Conservation (phyloP, 768 basidiomycete species). For the Rubroboletus pulcherrimus region DNA sequence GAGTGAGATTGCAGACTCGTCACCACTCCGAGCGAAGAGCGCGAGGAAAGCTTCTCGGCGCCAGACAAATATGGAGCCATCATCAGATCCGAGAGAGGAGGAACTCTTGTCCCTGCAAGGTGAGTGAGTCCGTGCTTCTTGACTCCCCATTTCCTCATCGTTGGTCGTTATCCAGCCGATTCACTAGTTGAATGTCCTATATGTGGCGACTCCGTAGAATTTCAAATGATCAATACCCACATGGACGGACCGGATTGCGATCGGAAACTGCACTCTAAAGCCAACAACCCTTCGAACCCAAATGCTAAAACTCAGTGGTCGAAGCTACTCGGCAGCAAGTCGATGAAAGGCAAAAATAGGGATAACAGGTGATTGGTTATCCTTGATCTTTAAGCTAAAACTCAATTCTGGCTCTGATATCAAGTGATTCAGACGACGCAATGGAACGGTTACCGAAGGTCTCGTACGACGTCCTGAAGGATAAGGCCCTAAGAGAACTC, state of each 20-base stretch:
- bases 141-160: not conserved
- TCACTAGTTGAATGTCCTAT: constrained; percentile 56
- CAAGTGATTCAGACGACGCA: constrained; percentile 31
- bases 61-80: constrained; percentile 19
- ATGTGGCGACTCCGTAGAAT: constrained; percentile 47
- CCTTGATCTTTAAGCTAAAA: not conserved
- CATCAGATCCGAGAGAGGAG: constrained; percentile 33
- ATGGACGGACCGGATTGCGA: constrained; percentile 55
- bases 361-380: constrained; percentile 22
- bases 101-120: constrained; percentile 14
- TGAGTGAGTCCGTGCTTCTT: constrained; percentile 8
- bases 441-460: constrained; percentile 55
- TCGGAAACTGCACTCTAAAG: constrained; percentile 17
- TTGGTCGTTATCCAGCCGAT: constrained; percentile 26
- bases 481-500: constrained; percentile 55
- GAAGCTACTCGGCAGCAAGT: constrained; percentile 33
- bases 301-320: constrained; percentile 39
- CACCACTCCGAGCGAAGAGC: constrained; percentile 20
- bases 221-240: constrained; percentile 55
- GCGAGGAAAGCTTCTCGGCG: constrained; percentile 17
- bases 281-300: constrained; percentile 23
- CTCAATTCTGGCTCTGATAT: constrained; percentile 20
- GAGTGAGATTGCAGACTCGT: constrained; percentile 22
- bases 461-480: constrained; percentile 62
- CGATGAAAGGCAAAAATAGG: constrained; percentile 43